A percentile compares a stretch with the other conserved stretches of the same genome.
Conservation (phyloP, 208 protist species). For the Histomonas meleagridis region DNA sequence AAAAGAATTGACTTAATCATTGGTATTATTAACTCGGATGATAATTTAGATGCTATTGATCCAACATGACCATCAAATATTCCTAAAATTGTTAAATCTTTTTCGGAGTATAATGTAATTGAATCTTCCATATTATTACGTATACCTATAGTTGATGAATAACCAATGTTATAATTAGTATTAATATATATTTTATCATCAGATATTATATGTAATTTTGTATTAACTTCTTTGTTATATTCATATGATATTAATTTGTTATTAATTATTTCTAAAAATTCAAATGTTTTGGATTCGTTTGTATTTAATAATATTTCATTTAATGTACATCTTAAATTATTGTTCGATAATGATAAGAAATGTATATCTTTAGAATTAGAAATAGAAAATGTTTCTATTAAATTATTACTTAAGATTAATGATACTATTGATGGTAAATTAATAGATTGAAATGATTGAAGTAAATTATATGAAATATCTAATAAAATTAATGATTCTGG, state of each 20-base stretch:
- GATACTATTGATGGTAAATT: background rate
- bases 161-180: background rate
- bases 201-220: background rate
- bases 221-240: too few species aligned
- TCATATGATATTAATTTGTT: too few species aligned
- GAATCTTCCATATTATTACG: conserved; percentile 17
- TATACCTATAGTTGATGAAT: background rate
- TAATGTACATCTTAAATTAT: too few species aligned
- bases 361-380: too few species aligned
- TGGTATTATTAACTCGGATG: background rate
- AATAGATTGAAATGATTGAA: background rate
- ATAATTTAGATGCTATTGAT: background rate
- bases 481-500: background rate
- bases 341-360: too few species aligned
- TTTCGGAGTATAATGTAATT: background rate
- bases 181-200: background rate
- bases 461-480: background rate
- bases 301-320: too few species aligned
- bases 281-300: too few species aligned
- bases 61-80: conserved; percentile 3
- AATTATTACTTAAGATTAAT: background rate
- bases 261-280: too few species aligned
- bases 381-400: background rate
- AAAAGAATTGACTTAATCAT: background rate
- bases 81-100: background rate